These are phyloP conservation scores for Nigrospora osmanthi DNA, from an alignment of 2,329 filamentous ascomycete genomes.

Conservation along the genomic window DNA sequence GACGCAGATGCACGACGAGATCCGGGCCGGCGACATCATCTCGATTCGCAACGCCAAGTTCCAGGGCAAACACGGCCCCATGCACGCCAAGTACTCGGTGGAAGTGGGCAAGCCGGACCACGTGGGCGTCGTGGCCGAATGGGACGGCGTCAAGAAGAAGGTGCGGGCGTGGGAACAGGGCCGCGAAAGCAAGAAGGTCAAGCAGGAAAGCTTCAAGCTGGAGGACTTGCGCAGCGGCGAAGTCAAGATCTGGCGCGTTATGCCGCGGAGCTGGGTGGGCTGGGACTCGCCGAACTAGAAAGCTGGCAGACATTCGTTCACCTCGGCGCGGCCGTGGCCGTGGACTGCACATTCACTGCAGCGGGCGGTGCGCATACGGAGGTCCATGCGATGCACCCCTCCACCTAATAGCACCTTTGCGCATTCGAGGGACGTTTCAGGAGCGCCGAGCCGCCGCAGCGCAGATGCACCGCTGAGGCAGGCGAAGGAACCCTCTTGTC, in stretches of 20 bases:
- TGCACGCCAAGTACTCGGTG: conserved; percentile 87
- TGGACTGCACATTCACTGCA: no score
- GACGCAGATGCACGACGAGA: conserved; percentile 85
- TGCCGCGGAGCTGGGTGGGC: conserved; percentile 85
- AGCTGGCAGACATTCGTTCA: conserved; percentile 1
- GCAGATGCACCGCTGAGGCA: no score
- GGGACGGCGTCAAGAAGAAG: conserved; percentile 99
- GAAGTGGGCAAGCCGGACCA: conserved; percentile 88
- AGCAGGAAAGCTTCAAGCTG: conserved; percentile 88
- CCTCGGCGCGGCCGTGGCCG: conserved; percentile 1
- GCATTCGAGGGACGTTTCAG: no score
- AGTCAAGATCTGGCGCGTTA: conserved; percentile 94
- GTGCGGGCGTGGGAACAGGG: conserved; percentile 93
- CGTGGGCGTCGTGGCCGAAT: conserved; percentile 86
- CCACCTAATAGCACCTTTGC: no score
- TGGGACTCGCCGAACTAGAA: conserved; percentile 46
- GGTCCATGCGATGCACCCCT: no score
- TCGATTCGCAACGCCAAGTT: conserved; percentile 89
- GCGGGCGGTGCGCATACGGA: no score
- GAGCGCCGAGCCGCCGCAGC: no score
- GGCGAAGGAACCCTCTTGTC: no score
- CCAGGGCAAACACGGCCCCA: conserved; percentile 87
- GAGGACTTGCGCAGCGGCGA: conserved; percentile 89
- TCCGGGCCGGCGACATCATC: conserved; percentile 86
- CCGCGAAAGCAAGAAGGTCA: conserved; percentile 85